Conservation (phyloP, 2,329 filamentous ascomycete genomes). For the Talaromyces sp. region DNA sequence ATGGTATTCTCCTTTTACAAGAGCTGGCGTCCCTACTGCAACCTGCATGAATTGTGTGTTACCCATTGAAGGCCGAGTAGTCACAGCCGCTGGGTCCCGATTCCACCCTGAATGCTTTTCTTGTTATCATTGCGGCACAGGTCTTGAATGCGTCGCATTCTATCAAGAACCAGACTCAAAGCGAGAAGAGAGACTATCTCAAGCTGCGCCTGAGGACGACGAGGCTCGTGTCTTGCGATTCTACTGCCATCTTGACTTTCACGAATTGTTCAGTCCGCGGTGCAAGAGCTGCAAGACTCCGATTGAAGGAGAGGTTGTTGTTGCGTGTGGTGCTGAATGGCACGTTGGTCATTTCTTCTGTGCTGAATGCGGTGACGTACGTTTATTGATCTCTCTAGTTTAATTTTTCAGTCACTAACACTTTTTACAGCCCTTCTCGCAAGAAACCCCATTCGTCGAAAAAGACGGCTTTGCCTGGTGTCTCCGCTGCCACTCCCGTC, state of each 20-base stretch:
- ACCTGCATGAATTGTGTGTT: constrained; percentile 79
- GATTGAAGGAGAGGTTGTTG: constrained; percentile 90
- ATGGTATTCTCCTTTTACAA: constrained; percentile 41
- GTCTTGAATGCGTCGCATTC: constrained; percentile 92
- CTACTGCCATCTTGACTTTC: constrained; percentile 98
- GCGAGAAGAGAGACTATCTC: constrained; percentile 67
- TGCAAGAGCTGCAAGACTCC: constrained; percentile 97
- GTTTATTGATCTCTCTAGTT: constrained; percentile 17
- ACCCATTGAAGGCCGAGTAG: constrained; percentile 85
- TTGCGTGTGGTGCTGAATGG: constrained; percentile 93
- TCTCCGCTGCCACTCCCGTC: constrained; percentile 83
- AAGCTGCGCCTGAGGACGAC: constrained; percentile 60
- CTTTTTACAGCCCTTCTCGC: constrained; percentile 52
- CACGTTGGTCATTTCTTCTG: constrained; percentile 99
- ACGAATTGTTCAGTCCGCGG: constrained; percentile 85
- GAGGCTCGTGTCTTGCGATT: constrained; percentile 69
- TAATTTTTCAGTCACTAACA: not conserved
- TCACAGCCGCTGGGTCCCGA: constrained; percentile 74
- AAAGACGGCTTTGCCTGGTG: constrained; percentile 99
- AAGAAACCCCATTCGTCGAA: constrained; percentile 78
- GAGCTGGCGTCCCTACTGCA: constrained; percentile 59
- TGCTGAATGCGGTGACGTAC: constrained; percentile 85
- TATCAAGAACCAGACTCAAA: constrained; percentile 80
- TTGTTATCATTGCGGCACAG: constrained; percentile 81
- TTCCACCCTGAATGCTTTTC: constrained; percentile 94